Evolutionary conservation across 306 rosid species (phyloP).

Genomic region (Medicago arabica): DNA sequence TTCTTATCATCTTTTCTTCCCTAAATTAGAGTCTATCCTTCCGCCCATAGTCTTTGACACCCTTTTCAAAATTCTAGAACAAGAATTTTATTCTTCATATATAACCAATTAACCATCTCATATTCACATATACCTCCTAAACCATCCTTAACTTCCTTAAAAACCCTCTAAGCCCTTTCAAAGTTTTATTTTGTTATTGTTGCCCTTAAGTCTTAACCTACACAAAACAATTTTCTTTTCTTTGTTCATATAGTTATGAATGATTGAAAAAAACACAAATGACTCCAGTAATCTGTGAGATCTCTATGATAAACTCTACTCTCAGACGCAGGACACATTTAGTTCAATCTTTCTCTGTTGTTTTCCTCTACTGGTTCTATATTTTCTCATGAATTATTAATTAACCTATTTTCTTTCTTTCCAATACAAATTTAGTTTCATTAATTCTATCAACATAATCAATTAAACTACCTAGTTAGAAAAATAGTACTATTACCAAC

Average conservation of each 20-base stretch:
- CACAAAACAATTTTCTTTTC: not conserved
- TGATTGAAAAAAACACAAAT: constrained; percentile 52
- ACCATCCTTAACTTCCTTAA: constrained; percentile 17
- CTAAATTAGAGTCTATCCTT: not conserved
- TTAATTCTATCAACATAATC: not conserved
- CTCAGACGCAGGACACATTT: constrained; percentile 78
- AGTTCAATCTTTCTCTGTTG: constrained; percentile 92
- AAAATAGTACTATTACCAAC: not conserved
- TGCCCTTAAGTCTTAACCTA: not conserved
- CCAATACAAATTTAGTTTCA: constrained; percentile 6
- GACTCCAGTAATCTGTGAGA: constrained; percentile 74
- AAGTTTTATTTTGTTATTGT: not conserved
- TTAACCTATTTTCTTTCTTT: not conserved
- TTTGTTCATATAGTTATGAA: constrained; percentile 44
- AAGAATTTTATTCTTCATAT: constrained; percentile 15
- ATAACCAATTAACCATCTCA: constrained; percentile 21
- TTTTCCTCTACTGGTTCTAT: constrained; percentile 95
- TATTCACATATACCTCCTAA: not conserved
- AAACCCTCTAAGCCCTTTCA: not conserved
- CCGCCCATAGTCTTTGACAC: constrained; percentile 47
- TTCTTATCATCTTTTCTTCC: constrained; percentile 31
- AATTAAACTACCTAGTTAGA: not conserved
- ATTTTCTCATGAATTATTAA: constrained; percentile 64
- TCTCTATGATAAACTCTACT: constrained; percentile 67
- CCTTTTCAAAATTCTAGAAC: constrained; percentile 29